These are phyloP conservation scores for Penicillium canariense DNA, from an alignment of 495 filamentous ascomycete genomes.

Conservation along the genomic window DNA sequence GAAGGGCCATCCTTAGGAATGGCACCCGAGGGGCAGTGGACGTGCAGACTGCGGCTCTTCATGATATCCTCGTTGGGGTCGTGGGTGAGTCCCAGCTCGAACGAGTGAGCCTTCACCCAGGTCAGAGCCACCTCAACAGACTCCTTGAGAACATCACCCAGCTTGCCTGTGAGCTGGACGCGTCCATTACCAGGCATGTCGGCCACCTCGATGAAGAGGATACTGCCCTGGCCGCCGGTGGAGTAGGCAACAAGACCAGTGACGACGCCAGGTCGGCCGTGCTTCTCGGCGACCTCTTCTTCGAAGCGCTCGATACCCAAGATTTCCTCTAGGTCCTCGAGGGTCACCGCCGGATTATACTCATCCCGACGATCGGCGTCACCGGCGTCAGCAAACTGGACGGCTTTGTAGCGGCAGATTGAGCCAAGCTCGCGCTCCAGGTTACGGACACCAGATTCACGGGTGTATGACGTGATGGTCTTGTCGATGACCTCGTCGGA, in stretches of 20 bases:
- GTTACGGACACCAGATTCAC: slow-evolving; percentile 96
- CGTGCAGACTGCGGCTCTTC: slow-evolving; percentile 91
- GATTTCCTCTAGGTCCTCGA: slow-evolving; percentile 83
- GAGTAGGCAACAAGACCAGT: slow-evolving; percentile 97
- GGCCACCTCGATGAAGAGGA: slow-evolving; percentile 96
- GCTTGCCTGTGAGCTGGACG: slow-evolving; percentile 95
- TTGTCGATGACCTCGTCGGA: slow-evolving; percentile 84
- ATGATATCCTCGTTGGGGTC: slow-evolving; percentile 88
- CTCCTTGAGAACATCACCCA: slow-evolving; percentile 98
- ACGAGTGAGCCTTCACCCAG: slow-evolving; percentile 97
- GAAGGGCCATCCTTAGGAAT: slow-evolving; percentile 92
- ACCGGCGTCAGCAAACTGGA: slow-evolving; percentile 86
- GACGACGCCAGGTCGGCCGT: slow-evolving; percentile 85
- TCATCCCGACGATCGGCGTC: slow-evolving; percentile 65
- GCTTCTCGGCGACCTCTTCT: slow-evolving; percentile 91
- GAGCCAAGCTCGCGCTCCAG: slow-evolving; percentile 93
- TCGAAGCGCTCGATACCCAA: slow-evolving; percentile 93
- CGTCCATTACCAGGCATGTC: slow-evolving; percentile 94
- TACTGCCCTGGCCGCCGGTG: slow-evolving; percentile 88
- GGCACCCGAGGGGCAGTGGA: slow-evolving; percentile 92
- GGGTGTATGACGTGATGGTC: slow-evolving; percentile 93
- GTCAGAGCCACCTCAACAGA: slow-evolving; percentile 92
- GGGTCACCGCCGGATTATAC: slow-evolving; percentile 71
- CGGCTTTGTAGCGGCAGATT: slow-evolving; percentile 92
- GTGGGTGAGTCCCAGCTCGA: slow-evolving; percentile 78